Conservation (phyloP, 805 yeast species). For the Tetrapisispora pingtungensis region DNA sequence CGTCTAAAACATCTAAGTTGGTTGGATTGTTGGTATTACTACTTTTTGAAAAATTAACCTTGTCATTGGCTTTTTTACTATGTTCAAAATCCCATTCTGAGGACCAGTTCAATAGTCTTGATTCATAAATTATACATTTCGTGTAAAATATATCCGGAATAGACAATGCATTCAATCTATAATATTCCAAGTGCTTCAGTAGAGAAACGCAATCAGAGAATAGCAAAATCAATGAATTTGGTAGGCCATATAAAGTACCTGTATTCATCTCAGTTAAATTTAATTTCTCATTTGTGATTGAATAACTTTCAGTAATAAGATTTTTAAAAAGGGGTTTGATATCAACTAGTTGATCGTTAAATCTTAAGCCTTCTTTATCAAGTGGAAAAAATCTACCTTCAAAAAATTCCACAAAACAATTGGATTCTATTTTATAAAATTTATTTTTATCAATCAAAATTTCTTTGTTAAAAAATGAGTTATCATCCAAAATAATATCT, state of each 20-base stretch:
- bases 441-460: background rate
- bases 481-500: background rate
- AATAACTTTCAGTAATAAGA: conserved; percentile 32
- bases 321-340: conserved; percentile 34
- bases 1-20: background rate
- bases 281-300: background rate
- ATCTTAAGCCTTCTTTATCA: background rate
- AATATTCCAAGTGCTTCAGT: conserved; percentile 51
- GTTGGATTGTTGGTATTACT: background rate
- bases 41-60: conserved; percentile 20
- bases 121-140: conserved; percentile 33
- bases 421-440: background rate
- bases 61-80: background rate
- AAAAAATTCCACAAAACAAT: background rate
- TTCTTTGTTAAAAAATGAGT: background rate
- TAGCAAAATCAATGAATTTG: conserved; percentile 63
- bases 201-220: conserved; percentile 65
- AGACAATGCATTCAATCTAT: conserved; percentile 18
- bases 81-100: conserved; percentile 57
- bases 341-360: conserved; percentile 4
- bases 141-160: conserved; percentile 18
- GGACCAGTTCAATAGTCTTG: conserved; percentile 52
- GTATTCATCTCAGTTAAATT: conserved; percentile 47
- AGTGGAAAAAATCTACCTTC: background rate
- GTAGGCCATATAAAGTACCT: conserved; percentile 75